These are phyloP conservation scores for Cnidoscolus chayamansa DNA, from an alignment of 441 rosid species.

Conservation along the genomic window DNA sequence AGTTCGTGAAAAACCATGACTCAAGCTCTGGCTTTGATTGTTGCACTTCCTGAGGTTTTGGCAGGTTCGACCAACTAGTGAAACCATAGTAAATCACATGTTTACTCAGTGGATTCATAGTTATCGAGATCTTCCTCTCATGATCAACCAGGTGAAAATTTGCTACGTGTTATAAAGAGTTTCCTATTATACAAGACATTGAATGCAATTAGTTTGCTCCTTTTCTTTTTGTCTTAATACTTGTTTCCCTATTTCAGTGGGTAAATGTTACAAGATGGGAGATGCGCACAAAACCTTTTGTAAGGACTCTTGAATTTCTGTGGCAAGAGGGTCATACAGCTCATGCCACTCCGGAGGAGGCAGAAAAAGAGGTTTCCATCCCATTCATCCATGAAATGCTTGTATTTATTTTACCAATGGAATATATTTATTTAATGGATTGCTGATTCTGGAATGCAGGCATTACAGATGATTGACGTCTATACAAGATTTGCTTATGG, in stretches of 20 bases:
- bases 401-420: neutral
- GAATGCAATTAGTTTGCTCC: neutral
- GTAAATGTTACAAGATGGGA: slow-evolving; percentile 96
- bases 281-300: slow-evolving; percentile 89
- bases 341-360: slow-evolving; percentile 82
- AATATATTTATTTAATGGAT: slow-evolving; percentile 27
- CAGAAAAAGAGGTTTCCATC: slow-evolving; percentile 75
- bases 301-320: slow-evolving; percentile 89
- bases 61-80: slow-evolving; percentile 97
- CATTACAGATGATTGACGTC: slow-evolving; percentile 76
- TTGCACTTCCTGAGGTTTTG: slow-evolving; percentile 75
- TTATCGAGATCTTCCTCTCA: slow-evolving; percentile 88
- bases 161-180: slow-evolving; percentile 7
- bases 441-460: slow-evolving; percentile 53
- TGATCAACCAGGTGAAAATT: slow-evolving; percentile 73
- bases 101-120: slow-evolving; percentile 96
- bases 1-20: slow-evolving; percentile 33
- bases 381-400: slow-evolving; percentile 14
- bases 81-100: slow-evolving; percentile 93
- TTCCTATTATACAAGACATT: neutral
- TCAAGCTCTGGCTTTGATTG: slow-evolving; percentile 72
- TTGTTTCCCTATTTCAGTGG: slow-evolving; percentile 48
- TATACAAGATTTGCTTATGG: slow-evolving; percentile 83
- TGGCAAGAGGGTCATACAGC: slow-evolving; percentile 99
- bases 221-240: neutral